A percentile compares a stretch with the other conserved stretches of the same genome.
Evolutionary conservation across 163 green algal species (phyloP).

Genomic region (Scenedesmus sp.): DNA sequence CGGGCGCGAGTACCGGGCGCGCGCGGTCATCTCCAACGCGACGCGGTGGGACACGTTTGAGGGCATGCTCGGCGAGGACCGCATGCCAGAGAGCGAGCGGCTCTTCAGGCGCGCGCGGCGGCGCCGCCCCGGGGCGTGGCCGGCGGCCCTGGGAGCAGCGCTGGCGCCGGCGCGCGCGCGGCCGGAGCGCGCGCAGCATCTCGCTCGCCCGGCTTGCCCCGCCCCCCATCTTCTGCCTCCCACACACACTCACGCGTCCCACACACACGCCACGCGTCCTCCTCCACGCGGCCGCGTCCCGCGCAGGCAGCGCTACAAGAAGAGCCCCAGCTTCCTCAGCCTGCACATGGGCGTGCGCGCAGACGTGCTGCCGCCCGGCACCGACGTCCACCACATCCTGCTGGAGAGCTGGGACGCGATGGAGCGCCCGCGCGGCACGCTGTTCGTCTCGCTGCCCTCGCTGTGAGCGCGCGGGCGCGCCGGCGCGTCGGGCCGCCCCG

Average conservation of each 20-base stretch:
- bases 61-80: slow-evolving; percentile 68
- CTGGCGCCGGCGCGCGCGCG: no score
- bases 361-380: slow-evolving; percentile 53
- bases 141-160: no score
- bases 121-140: no score
- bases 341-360: slow-evolving; percentile 91
- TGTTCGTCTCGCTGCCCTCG: slow-evolving; percentile 97
- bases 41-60: slow-evolving; percentile 98
- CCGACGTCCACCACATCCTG: slow-evolving; percentile 94
- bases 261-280: no score
- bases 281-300: no score
- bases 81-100: slow-evolving; percentile 71
- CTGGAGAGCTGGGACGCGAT: slow-evolving; percentile 86
- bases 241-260: no score
- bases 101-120: slow-evolving; percentile 41
- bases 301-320: slow-evolving; percentile 85
- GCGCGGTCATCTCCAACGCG: slow-evolving; percentile 92
- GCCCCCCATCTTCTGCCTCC: no score
- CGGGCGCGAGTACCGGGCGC: slow-evolving; percentile 73
- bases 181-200: background rate
- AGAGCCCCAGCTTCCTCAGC: slow-evolving; percentile 93
- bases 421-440: slow-evolving; percentile 81
- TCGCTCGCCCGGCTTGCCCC: no score
- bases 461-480: slow-evolving; percentile 49
- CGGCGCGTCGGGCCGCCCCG: background rate